Percentiles rank a stretch among this genome's conserved stretches.
phyloP scores from a whole-genome alignment of 805 yeast species.

The Kazachstania africana region DNA sequence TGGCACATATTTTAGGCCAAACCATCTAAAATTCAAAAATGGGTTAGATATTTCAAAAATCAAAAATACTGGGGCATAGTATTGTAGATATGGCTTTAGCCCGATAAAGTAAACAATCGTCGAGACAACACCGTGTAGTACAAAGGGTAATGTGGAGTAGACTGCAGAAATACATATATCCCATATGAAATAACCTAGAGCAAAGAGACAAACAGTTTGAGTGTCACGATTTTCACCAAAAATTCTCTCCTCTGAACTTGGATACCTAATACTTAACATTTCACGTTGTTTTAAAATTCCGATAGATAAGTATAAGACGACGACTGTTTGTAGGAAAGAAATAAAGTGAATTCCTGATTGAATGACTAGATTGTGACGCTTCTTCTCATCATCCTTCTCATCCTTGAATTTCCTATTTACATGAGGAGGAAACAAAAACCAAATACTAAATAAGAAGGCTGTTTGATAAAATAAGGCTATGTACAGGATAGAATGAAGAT shows the following conservation, averaged over 20 bases:
- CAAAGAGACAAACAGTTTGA: slow-evolving; percentile 25
- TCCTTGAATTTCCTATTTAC: slow-evolving; percentile 7
- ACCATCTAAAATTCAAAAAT: slow-evolving; percentile 83
- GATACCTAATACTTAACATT: slow-evolving; percentile 5
- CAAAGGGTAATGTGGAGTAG: slow-evolving; percentile 54
- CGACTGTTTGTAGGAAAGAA: slow-evolving; percentile 63
- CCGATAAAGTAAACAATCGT: slow-evolving; percentile 56
- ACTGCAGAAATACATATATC: slow-evolving; percentile 54
- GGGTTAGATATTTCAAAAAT: slow-evolving; percentile 82
- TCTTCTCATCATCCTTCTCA: slow-evolving; percentile 4
- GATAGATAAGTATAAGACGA: slow-evolving; percentile 40
- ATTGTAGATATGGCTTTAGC: slow-evolving; percentile 59
- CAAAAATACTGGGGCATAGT: slow-evolving; percentile 68
- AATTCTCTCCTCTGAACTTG: slow-evolving; percentile 15
- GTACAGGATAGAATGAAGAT: slow-evolving; percentile 22
- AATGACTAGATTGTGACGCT: slow-evolving; percentile 9
- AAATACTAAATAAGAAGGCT: slow-evolving; percentile 17
- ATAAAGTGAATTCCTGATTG: slow-evolving; percentile 50
- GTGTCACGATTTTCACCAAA: slow-evolving; percentile 18
- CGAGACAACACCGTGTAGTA: slow-evolving; percentile 63
- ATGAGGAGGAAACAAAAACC: slow-evolving; percentile 20
- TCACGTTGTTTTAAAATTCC: slow-evolving; percentile 6
- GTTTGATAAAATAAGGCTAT: slow-evolving; percentile 23
- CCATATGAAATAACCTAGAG: slow-evolving; percentile 81
- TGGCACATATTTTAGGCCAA: slow-evolving; percentile 32